A percentile compares a stretch with the other conserved stretches of the same genome.
These are phyloP conservation scores for Neltuma alba DNA, from an alignment of 306 rosid species.

Conservation along the genomic window DNA sequence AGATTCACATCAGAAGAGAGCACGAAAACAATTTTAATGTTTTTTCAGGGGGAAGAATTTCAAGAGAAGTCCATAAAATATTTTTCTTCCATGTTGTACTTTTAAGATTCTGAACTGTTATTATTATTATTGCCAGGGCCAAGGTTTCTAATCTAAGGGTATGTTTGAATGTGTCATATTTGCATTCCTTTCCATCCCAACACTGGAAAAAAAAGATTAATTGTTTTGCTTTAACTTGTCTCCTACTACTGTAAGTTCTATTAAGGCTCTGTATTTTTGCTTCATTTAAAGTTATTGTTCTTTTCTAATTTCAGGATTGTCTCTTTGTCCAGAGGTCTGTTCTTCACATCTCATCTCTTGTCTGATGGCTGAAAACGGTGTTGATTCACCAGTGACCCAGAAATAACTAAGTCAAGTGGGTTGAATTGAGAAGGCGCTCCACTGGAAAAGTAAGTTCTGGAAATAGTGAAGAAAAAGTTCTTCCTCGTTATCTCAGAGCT, in stretches of 20 bases:
- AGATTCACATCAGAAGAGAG: conserved; percentile 21
- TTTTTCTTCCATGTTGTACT: conserved; percentile 13
- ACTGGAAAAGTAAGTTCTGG: conserved; percentile 47
- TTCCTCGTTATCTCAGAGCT: conserved; percentile 77
- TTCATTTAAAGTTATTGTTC: conserved; percentile 4
- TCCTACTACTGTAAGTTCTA: neutral
- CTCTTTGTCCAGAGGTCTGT: conserved; percentile 28
- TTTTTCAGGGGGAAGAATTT: too few relatives aligned
- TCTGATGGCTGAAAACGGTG: conserved; percentile 52
- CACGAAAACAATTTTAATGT: conserved; percentile 3
- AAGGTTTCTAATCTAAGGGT: too few relatives aligned
- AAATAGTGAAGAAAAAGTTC: conserved; percentile 38
- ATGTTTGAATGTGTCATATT: neutral
- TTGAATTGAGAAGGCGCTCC: conserved; percentile 59
- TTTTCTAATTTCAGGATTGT: conserved; percentile 50
- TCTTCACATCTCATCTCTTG: conserved; percentile 14
- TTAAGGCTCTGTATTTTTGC: conserved; percentile 15
- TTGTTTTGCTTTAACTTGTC: neutral
- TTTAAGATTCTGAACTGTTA: conserved; percentile 10
- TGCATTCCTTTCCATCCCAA: neutral
- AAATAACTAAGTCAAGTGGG: conserved; percentile 36
- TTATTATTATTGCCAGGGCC: neutral
- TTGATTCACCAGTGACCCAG: conserved; percentile 36
- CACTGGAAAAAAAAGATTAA: neutral
- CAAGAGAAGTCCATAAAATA: neutral